Conservation (phyloP, 768 basidiomycete species). For the Auricularia auricula-judae region DNA sequence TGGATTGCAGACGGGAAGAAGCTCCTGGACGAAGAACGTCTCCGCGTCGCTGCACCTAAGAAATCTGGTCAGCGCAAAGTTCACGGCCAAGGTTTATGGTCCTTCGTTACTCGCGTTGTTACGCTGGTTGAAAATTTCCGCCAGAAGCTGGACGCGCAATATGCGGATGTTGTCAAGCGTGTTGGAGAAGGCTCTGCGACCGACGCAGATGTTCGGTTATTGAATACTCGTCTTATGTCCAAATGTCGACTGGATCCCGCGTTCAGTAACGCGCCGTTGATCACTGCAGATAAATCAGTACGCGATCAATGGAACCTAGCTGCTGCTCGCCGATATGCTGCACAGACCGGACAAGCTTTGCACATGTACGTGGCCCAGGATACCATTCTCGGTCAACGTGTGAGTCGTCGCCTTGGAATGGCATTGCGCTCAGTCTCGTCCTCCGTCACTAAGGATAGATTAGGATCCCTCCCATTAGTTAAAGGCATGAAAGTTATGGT, state of each 20-base stretch:
- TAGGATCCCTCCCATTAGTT: background rate
- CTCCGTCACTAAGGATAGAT: background rate
- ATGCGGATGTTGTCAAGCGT: background rate
- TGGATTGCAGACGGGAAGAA: background rate
- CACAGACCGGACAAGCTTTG: background rate
- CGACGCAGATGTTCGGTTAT: background rate
- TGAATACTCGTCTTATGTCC: background rate
- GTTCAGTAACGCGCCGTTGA: background rate
- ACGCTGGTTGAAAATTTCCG: background rate
- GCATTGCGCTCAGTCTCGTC: background rate
- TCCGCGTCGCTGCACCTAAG: too few species aligned
- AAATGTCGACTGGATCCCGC: background rate
- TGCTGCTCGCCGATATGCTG: background rate
- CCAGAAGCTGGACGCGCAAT: background rate
- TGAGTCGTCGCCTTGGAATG: background rate
- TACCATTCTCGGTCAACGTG: background rate
- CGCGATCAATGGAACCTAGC: background rate
- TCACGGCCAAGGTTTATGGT: background rate
- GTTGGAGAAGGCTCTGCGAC: background rate
- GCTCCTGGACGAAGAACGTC: too few species aligned
- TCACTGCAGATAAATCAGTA: background rate
- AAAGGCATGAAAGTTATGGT: slow-evolving; percentile 2
- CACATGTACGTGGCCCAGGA: background rate
- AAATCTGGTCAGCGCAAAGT: too few species aligned
- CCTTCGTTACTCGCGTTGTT: background rate